Conservation (phyloP, 257 asterid genomes). For the Nicotiana noctiflora region DNA sequence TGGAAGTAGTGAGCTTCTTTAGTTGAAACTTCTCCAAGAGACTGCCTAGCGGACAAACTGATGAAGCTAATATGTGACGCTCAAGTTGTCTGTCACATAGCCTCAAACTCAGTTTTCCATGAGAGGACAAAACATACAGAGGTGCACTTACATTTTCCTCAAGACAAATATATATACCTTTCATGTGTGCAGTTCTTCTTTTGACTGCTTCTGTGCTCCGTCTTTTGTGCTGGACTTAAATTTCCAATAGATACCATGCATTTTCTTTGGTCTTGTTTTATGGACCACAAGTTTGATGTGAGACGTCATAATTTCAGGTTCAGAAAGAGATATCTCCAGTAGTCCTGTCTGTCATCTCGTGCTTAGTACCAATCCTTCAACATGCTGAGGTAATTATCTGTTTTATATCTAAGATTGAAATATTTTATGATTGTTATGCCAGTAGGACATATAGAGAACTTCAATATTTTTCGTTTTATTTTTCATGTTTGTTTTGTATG, state of each 20-base stretch:
- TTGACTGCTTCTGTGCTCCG: not conserved
- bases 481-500: too few relatives aligned
- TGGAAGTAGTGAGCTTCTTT: too few relatives aligned
- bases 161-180: too few relatives aligned
- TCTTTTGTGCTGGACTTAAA: slow-evolving; percentile 7
- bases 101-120: too few relatives aligned
- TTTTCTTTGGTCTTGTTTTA: slow-evolving; percentile 1
- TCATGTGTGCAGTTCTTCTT: not conserved
- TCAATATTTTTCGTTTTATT: too few relatives aligned
- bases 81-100: too few relatives aligned
- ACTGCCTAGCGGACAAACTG: too few relatives aligned
- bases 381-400: slow-evolving; percentile 67
- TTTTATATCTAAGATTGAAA: not conserved
- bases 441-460: too few relatives aligned
- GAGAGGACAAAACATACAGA: too few relatives aligned
- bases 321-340: slow-evolving; percentile 80
- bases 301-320: slow-evolving; percentile 42
- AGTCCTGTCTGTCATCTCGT: slow-evolving; percentile 65
- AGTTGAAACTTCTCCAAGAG: too few relatives aligned
- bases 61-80: too few relatives aligned
- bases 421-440: not conserved
- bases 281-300: not conserved
- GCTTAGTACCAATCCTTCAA: slow-evolving; percentile 81
- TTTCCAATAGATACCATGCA: not conserved
- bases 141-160: too few relatives aligned